These are phyloP conservation scores for Auxenochlorella pyrenoidosa DNA, from an alignment of 139 green algal genomes.

Conservation along the genomic window DNA sequence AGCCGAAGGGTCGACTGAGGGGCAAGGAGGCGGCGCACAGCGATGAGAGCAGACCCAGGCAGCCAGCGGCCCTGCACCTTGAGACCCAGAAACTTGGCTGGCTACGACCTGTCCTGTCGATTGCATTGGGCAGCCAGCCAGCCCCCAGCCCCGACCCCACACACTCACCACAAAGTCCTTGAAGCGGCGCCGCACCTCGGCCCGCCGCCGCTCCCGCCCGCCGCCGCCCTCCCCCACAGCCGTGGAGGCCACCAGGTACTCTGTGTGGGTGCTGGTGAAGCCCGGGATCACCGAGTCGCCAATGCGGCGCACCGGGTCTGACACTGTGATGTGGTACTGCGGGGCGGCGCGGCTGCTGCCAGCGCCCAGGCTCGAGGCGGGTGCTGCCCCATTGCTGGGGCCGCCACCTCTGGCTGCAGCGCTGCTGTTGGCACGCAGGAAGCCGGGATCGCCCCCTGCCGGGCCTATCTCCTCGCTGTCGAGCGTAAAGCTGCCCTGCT, in stretches of 20 bases:
- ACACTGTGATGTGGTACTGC: conserved; percentile 62
- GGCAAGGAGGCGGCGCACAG: too few species aligned
- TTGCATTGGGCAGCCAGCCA: too few species aligned
- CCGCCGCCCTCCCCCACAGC: conserved; percentile 44
- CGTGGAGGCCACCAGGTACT: conserved; percentile 45
- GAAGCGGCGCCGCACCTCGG: conserved; percentile 82
- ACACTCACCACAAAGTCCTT: conserved; percentile 84
- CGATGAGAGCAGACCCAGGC: not conserved
- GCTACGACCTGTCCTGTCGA: too few species aligned
- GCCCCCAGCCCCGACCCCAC: too few species aligned
- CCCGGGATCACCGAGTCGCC: conserved; percentile 52
- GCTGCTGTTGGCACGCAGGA: not conserved
- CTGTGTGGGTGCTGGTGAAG: conserved; percentile 43
- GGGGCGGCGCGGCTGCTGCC: not conserved
- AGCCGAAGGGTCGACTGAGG: too few species aligned
- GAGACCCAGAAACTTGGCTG: not conserved
- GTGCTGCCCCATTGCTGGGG: not conserved
- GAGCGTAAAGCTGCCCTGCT: conserved; percentile 1
- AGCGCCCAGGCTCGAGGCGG: not conserved
- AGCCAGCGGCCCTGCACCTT: not conserved
- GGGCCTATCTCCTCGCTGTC: conserved; percentile 14
- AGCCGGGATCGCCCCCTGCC: not conserved
- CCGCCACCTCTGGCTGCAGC: not conserved
- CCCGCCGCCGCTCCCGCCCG: conserved; percentile 73
- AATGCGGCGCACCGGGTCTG: conserved; percentile 70